A percentile compares a stretch with the other conserved stretches of the same genome.
These are phyloP conservation scores for Balakata baccata DNA, from an alignment of 345 rosid genomes.

Conservation along the genomic window DNA sequence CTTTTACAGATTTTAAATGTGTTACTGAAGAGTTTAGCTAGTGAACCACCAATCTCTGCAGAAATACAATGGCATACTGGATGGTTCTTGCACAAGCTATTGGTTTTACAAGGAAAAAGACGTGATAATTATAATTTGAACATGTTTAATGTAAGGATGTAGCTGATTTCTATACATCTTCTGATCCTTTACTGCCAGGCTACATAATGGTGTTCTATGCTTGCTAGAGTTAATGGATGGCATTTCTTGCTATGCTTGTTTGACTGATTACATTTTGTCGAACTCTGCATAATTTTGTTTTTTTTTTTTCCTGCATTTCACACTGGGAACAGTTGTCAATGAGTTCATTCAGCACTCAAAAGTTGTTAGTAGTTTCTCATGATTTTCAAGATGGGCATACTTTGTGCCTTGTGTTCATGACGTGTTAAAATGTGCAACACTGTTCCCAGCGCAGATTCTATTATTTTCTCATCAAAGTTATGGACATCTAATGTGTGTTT, in stretches of 20 bases:
- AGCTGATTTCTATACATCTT: conserved; percentile 10
- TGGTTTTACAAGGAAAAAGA: conserved; percentile 32
- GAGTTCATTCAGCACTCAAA: conserved; percentile 1
- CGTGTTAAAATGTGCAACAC: background rate
- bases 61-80: conserved; percentile 44
- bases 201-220: background rate
- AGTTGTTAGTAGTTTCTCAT: background rate
- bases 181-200: background rate
- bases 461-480: background rate
- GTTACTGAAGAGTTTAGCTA: conserved; percentile 42
- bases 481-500: background rate
- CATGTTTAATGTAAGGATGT: conserved; percentile 50
- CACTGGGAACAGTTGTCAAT: background rate
- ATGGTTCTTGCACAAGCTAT: conserved; percentile 51
- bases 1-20: conserved; percentile 41
- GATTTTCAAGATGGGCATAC: background rate
- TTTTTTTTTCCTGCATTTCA: background rate
- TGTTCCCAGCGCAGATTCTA: background rate
- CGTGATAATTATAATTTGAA: conserved; percentile 33
- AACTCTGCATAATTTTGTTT: background rate
- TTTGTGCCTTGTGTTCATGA: background rate
- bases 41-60: conserved; percentile 35
- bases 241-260: background rate
- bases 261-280: background rate
- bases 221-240: background rate